Percentiles rank a stretch among this genome's conserved stretches.
phyloP scores from a whole-genome alignment of 2,329 filamentous ascomycete genomes.

The Fusarium veterinarium region DNA sequence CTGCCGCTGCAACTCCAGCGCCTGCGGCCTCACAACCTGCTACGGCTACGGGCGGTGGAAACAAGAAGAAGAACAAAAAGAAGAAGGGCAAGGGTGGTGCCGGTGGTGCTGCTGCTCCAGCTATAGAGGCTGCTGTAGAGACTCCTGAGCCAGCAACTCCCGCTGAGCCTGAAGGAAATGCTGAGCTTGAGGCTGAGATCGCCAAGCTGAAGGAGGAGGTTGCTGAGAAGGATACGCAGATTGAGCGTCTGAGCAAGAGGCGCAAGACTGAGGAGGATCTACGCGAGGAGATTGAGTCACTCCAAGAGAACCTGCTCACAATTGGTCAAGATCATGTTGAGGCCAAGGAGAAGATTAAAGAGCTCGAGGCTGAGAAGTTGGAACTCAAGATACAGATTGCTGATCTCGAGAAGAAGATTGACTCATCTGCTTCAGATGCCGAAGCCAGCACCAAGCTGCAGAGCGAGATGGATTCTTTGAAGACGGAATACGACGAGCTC shows the following conservation, averaged over 20 bases:
- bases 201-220: constrained; percentile 64
- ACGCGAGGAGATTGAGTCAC: constrained; percentile 84
- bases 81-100: constrained; percentile 86
- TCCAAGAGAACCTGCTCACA: constrained; percentile 81
- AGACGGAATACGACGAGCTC: constrained; percentile 72
- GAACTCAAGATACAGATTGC: constrained; percentile 71
- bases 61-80: constrained; percentile 80
- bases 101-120: constrained; percentile 51
- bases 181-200: constrained; percentile 61
- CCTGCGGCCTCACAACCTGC: constrained; percentile 43
- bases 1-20: constrained; percentile 39
- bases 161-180: constrained; percentile 45
- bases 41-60: constrained; percentile 43
- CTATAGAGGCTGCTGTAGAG: constrained; percentile 51
- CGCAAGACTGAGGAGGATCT: constrained; percentile 82
- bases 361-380: constrained; percentile 75
- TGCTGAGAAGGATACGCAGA: constrained; percentile 75
- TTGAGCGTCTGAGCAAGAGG: constrained; percentile 76
- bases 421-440: constrained; percentile 48
- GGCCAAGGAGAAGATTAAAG: constrained; percentile 80
- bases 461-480: constrained; percentile 67
- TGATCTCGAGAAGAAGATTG: constrained; percentile 78
- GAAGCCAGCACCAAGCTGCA: constrained; percentile 66
- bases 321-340: constrained; percentile 88
- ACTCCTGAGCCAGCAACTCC: constrained; percentile 51